Evolutionary conservation across 208 protist genomes (phyloP).

Genomic region (Porcisia hertigi): DNA sequence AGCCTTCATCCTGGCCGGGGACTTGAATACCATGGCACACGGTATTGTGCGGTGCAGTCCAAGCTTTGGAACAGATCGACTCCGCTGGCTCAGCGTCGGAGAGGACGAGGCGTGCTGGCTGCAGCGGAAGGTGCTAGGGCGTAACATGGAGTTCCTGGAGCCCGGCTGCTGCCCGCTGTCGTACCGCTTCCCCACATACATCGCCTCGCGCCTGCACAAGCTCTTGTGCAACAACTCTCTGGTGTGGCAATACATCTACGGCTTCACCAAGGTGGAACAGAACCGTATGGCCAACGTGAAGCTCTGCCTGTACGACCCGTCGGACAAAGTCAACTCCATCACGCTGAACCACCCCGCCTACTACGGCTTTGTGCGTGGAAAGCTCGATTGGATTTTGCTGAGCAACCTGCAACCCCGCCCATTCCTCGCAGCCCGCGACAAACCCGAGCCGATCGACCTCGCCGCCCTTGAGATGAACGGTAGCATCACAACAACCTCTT

Average conservation of each 20-base stretch:
- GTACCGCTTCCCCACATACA: conserved; percentile 49
- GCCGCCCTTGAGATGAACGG: conserved; percentile 27
- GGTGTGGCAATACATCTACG: conserved; percentile 61
- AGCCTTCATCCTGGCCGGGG: conserved; percentile 72
- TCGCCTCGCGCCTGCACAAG: conserved; percentile 39
- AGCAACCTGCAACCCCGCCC: conserved; percentile 50
- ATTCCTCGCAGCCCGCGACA: conserved; percentile 22
- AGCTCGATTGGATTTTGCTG: conserved; percentile 81
- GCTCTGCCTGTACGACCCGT: conserved; percentile 74
- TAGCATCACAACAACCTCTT: conserved; percentile 30
- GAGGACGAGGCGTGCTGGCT: conserved; percentile 81
- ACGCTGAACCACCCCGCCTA: conserved; percentile 66
- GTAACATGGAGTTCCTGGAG: conserved; percentile 39
- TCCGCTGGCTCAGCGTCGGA: conserved; percentile 59
- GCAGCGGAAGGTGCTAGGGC: conserved; percentile 72
- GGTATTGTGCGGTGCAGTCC: conserved; percentile 62
- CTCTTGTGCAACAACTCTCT: conserved; percentile 51
- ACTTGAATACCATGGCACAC: conserved; percentile 85
- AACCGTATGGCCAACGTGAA: conserved; percentile 38
- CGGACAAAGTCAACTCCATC: conserved; percentile 67
- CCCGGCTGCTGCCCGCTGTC: conserved; percentile 63
- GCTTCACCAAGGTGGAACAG: conserved; percentile 49
- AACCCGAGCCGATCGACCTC: conserved; percentile 31
- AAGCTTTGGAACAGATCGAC: conserved; percentile 47
- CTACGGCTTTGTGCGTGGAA: conserved; percentile 64